Base-by-base conservation (phyloP, 176 grass and related monocot genomes). In the Secale cereale region DNA sequence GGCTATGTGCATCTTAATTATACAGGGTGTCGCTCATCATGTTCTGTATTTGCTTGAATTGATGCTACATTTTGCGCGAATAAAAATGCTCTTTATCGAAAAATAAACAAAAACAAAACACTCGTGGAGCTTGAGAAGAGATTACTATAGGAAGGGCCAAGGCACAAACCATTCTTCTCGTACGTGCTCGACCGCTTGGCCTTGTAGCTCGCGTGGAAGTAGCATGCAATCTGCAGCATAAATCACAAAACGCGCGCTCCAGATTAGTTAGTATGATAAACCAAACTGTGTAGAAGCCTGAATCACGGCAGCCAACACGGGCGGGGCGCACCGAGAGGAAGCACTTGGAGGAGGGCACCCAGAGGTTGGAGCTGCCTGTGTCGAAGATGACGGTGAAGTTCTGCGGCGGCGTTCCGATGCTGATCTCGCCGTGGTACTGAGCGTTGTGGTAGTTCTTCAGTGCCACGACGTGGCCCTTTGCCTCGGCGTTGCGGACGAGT, bases 341-440 rank as follows among this genome's bases (percentile, higher is more conserved):
- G 64, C 94, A 97, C 86, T 97, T 97, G 81, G 92, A 90, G 81
- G 94, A 97, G 41, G 94, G 90, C 79, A 97, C 90, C 94, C 94
- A 97, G 80, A 94, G 84, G 84, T 97, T 91, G 70, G 94, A 97
- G 86, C 94, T 97, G 35, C 94, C 94, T 3, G 92, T 94, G 68
- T 97, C 90, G 80, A 97, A 97, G 80, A 97, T 94, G 78, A 97
- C 90, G 8, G 92, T 97, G 81, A 97, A 97, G 52, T 57, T 92
- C 94, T 94, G 94, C 41, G 84, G 73, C 20, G 94, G 94, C 22
- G 90, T 89, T 39, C 94, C 94, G 57, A 94, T 76, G 37, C 81
- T 88, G 63, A 97, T 63, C 81, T 97, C 90, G 17, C 94, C 94
- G 62, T 83, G 92, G 87, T 97, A 97, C 89, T 97, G 94, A 39